Conservation (phyloP, 768 basidiomycete genomes). For the Lentinula lateritia region DNA sequence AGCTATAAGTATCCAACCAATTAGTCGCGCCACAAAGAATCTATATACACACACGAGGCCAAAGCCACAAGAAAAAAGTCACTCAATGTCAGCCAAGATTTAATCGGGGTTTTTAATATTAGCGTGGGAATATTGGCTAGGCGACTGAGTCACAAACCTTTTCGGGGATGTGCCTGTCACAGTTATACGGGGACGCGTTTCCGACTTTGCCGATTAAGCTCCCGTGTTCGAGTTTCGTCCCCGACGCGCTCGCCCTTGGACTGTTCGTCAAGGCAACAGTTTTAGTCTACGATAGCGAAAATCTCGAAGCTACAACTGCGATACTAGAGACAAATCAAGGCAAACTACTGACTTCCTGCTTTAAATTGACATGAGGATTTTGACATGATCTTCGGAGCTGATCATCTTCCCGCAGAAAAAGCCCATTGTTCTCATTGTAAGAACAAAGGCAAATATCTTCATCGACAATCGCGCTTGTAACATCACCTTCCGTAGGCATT, state of each 20-base stretch:
- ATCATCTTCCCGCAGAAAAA: not conserved
- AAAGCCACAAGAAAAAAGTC: not conserved
- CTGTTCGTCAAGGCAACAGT: not conserved
- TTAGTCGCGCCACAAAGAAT: slow-evolving; percentile 1
- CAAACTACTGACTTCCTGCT: too few relatives aligned
- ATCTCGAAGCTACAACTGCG: too few relatives aligned
- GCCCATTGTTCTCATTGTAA: not conserved
- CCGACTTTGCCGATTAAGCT: not conserved
- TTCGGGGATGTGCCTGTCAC: not conserved
- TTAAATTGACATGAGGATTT: too few relatives aligned
- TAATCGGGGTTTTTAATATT: not conserved
- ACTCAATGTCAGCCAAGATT: not conserved
- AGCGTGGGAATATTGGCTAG: not conserved
- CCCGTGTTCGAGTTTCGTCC: too few relatives aligned
- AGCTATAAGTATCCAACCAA: not conserved
- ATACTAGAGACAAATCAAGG: too few relatives aligned
- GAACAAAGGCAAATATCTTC: not conserved
- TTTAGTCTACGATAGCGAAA: too few relatives aligned
- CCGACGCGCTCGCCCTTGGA: not conserved
- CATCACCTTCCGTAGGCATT: too few relatives aligned
- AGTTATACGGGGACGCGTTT: not conserved
- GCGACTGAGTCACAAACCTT: not conserved
- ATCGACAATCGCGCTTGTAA: too few relatives aligned
- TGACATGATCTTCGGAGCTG: not conserved
- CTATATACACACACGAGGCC: not conserved